Evolutionary conservation across 2,329 filamentous ascomycete species (phyloP).

Genomic region (Clonostachys rosea): DNA sequence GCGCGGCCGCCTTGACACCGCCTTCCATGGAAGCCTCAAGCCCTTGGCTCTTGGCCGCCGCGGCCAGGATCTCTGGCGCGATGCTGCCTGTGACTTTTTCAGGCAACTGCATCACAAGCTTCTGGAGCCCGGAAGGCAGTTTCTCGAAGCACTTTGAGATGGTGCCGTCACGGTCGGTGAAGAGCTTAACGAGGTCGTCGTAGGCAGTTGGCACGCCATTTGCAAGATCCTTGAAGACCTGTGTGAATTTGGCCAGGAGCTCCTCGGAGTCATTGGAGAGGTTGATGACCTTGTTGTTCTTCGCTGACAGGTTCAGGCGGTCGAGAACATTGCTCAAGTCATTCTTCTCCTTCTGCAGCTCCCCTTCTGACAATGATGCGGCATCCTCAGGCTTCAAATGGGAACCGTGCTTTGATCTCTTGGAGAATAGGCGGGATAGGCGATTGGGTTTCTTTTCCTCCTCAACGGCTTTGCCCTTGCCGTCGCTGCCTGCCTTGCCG

Average conservation of each 20-base stretch:
- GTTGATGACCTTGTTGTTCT: slow-evolving; percentile 79
- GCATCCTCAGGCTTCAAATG: slow-evolving; percentile 25
- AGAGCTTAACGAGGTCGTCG: slow-evolving; percentile 67
- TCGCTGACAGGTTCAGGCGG: slow-evolving; percentile 73
- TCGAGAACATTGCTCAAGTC: slow-evolving; percentile 80
- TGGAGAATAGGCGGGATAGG: slow-evolving; percentile 26
- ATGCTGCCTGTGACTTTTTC: slow-evolving; percentile 73
- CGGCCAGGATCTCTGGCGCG: slow-evolving; percentile 78
- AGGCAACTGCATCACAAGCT: slow-evolving; percentile 79
- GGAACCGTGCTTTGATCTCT: slow-evolving; percentile 33
- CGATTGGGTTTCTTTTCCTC: slow-evolving; percentile 20
- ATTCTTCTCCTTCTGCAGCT: slow-evolving; percentile 42
- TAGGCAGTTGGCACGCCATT: slow-evolving; percentile 93
- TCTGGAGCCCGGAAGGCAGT: slow-evolving; percentile 76
- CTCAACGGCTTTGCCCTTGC: background rate
- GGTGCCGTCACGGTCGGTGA: slow-evolving; percentile 58
- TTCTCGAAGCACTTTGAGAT: slow-evolving; percentile 57
- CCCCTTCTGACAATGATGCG: slow-evolving; percentile 2
- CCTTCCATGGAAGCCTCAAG: slow-evolving; percentile 49
- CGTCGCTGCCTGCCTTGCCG: background rate
- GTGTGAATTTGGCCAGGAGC: slow-evolving; percentile 77
- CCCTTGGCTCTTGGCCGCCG: slow-evolving; percentile 70
- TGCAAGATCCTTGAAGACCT: slow-evolving; percentile 86
- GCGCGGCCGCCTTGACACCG: slow-evolving; percentile 56
- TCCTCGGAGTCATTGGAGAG: slow-evolving; percentile 81